Base-by-base conservation (phyloP, 2,329 filamentous ascomycete species). In the Plectosphaerella cucumerina region DNA sequence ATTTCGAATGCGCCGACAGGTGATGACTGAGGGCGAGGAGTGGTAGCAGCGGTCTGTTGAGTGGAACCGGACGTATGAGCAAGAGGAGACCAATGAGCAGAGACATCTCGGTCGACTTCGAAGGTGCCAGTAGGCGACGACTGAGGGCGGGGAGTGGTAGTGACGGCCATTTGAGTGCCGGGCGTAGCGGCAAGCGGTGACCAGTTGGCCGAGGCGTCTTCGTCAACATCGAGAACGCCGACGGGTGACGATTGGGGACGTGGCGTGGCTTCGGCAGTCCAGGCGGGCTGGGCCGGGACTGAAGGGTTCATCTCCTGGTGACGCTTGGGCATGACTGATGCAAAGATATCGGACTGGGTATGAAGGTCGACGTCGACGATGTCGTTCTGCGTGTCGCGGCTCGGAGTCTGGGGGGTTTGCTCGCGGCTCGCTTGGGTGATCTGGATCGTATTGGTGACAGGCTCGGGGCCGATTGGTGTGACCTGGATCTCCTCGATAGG, bases 301-400 rank as follows among this genome's bases (percentile, higher is more conserved):
- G 39, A 10, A 2, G 39, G 39, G n/a, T 17, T 42, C 10, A 20
- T 20, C 18, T 42, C 39, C 20, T 42, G n/a, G 39, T 42, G 39
- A 11, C 39, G 39, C 39, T 42, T 42, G 17, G 39, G 17, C 39
- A 42, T 20, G 12, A 37, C 37, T 6, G 47, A 48, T 4, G 47
- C 35, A 18, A 48, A 48, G 6, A 48, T 48, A 22, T 48, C 47
- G 5, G 47, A 20, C 37, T 42, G n/a, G 15, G 41, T 31, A 37
- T 48, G 21, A 15, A 48, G 22, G 23, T 48, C 47, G n/a, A 48
- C 37, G 22, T 48, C 47, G 23, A 48, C 21, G 33, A 48, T 20
- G 12, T 42, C 39, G n/a, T 43, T 35, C 37, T 42, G 35, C 17
- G 4, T 37, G 2, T 31, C 26, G 26, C 26, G 26, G 26, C 26